Percentiles rank a stretch among this genome's conserved stretches.
Conservation (phyloP, 345 rosid genomes). For the Moringa oleifera region DNA sequence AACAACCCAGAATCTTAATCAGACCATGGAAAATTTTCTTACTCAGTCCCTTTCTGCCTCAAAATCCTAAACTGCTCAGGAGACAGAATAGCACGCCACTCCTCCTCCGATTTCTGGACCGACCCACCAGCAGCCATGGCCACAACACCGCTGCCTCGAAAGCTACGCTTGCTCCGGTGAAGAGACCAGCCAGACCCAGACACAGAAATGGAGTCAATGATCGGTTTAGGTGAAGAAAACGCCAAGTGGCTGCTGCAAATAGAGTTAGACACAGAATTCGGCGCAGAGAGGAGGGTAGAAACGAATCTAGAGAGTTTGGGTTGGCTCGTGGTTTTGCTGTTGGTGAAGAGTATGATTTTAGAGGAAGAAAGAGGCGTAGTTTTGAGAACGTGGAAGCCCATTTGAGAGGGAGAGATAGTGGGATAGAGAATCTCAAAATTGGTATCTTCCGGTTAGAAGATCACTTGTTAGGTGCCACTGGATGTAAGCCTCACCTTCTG, state of each 20-base stretch:
- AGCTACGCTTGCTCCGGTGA: constrained; percentile 26
- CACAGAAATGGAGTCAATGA: constrained; percentile 15
- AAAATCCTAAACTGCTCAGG: constrained; percentile 83
- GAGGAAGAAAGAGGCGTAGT: constrained; percentile 31
- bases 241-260: constrained; percentile 5
- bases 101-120: constrained; percentile 72
- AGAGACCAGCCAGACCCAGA: constrained; percentile 20
- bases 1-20: neutral
- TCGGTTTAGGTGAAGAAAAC: constrained; percentile 11
- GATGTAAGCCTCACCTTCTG: too few species aligned
- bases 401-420: constrained; percentile 6
- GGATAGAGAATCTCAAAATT: neutral
- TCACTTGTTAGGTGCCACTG: too few species aligned
- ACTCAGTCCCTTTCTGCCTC: constrained; percentile 91
- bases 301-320: constrained; percentile 12
- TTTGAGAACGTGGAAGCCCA: constrained; percentile 38
- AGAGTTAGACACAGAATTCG: neutral
- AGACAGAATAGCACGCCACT: constrained; percentile 81
- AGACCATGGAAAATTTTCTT: constrained; percentile 5
- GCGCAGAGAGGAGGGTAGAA: neutral
- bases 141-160: constrained; percentile 37
- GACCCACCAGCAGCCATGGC: constrained; percentile 64
- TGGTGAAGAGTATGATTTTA: constrained; percentile 19
- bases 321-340: constrained; percentile 15
- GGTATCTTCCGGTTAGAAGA: too few species aligned